phyloP scores from a whole-genome alignment of 805 yeast genomes.

The Ogataea glucozyma region DNA sequence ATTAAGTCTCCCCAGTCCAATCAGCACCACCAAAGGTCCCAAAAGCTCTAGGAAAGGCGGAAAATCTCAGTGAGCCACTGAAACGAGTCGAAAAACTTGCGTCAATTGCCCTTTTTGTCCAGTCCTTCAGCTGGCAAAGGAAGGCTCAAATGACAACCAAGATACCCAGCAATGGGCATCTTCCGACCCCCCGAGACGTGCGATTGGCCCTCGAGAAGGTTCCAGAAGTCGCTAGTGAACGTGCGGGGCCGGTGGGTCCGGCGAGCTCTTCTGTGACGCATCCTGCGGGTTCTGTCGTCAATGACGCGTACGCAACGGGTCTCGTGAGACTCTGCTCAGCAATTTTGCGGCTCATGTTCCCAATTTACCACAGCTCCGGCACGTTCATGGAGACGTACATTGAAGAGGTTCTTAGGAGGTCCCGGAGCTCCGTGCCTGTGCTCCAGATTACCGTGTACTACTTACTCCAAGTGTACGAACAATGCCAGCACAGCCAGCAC shows the following conservation, averaged over 20 bases:
- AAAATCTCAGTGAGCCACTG: not conserved
- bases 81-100: not conserved
- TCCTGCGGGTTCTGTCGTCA: no score
- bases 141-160: no score
- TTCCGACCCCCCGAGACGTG: not conserved
- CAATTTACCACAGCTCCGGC: constrained; percentile 5
- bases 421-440: constrained; percentile 60
- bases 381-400: constrained; percentile 30
- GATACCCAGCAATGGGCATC: not conserved
- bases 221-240: not conserved
- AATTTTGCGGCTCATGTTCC: constrained; percentile 12
- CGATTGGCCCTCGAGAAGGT: not conserved
- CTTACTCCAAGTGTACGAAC: constrained; percentile 39
- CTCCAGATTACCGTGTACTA: constrained; percentile 70
- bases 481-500: constrained; percentile 3
- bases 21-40: not conserved
- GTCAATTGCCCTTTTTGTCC: not conserved
- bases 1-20: not conserved
- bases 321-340: constrained; percentile 12
- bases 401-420: constrained; percentile 46
- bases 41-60: not conserved
- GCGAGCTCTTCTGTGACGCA: not conserved
- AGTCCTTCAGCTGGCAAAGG: no score
- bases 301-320: not conserved
- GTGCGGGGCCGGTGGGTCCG: not conserved